phyloP scores from a whole-genome alignment of 108 stramenopile species.

The Stephanodiscus minutulus region DNA sequence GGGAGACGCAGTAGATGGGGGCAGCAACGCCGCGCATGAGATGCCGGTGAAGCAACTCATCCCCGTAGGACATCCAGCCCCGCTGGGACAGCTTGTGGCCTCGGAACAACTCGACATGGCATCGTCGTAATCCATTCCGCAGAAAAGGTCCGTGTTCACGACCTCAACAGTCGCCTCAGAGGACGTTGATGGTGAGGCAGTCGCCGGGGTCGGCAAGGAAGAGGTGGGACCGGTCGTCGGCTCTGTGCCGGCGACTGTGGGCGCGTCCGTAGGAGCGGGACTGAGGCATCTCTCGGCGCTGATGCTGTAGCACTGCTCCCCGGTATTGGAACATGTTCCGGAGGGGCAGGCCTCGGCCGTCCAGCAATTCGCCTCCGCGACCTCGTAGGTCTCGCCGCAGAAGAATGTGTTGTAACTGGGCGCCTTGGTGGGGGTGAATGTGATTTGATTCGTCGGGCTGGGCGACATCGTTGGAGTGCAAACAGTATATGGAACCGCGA shows the following conservation, averaged over 20 bases:
- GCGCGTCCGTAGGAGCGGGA: neutral
- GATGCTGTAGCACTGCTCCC: neutral
- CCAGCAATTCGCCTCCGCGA: conserved; percentile 13
- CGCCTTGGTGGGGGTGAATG: too few relatives aligned
- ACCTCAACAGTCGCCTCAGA: conserved; percentile 3
- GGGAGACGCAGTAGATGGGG: conserved; percentile 7
- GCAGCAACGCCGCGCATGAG: neutral
- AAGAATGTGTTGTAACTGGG: conserved; percentile 3
- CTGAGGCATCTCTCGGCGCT: neutral
- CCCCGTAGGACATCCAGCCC: conserved; percentile 18
- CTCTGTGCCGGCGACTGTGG: neutral
- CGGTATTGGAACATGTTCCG: neutral
- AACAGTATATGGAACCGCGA: neutral
- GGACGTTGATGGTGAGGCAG: neutral
- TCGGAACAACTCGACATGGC: conserved; percentile 6
- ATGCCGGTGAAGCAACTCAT: conserved; percentile 30
- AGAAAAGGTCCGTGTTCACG: conserved; percentile 14
- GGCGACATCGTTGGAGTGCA: too few relatives aligned
- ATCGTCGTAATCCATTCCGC: conserved; percentile 19
- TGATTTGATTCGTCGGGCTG: too few relatives aligned
- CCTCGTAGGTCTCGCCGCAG: conserved; percentile 19
- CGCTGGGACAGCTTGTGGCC: conserved; percentile 24
- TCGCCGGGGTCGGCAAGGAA: neutral
- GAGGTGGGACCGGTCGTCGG: neutral
- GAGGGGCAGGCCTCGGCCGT: conserved; percentile 10